Percentiles rank a stretch among this genome's conserved stretches.
These are phyloP conservation scores for Solanum stenotomum DNA, from an alignment of 257 asterid species.

Conservation along the genomic window DNA sequence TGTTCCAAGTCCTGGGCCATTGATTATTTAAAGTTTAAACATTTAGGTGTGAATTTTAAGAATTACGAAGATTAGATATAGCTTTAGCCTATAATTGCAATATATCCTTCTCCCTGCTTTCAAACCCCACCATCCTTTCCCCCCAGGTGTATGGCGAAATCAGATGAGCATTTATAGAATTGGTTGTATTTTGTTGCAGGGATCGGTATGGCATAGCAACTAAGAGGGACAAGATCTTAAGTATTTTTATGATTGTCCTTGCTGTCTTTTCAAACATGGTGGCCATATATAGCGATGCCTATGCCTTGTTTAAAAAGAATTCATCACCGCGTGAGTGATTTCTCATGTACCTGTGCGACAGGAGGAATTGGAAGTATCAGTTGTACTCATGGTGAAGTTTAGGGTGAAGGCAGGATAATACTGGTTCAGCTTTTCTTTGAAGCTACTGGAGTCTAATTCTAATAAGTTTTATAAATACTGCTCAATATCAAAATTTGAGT, in stretches of 20 bases:
- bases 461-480: constrained; percentile 4
- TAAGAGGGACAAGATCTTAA: constrained; percentile 60
- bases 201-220: constrained; percentile 76
- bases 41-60: background rate
- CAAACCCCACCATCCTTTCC: background rate
- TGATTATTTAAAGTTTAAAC: background rate
- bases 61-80: background rate
- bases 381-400: constrained; percentile 4
- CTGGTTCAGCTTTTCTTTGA: background rate
- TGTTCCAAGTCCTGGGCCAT: background rate
- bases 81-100: background rate
- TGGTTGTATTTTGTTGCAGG: constrained; percentile 36
- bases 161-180: background rate
- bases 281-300: constrained; percentile 92
- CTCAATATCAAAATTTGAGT: constrained; percentile 35
- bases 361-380: background rate
- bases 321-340: constrained; percentile 43
- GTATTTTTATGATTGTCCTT: constrained; percentile 65
- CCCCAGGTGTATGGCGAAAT: background rate
- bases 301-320: constrained; percentile 68
- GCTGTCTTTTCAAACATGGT: constrained; percentile 81
- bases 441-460: background rate
- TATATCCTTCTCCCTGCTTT: background rate
- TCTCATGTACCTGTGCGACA: background rate
- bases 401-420: background rate